These are phyloP conservation scores for Ocimum tenuiflorum DNA, from an alignment of 257 asterid species.

Conservation along the genomic window DNA sequence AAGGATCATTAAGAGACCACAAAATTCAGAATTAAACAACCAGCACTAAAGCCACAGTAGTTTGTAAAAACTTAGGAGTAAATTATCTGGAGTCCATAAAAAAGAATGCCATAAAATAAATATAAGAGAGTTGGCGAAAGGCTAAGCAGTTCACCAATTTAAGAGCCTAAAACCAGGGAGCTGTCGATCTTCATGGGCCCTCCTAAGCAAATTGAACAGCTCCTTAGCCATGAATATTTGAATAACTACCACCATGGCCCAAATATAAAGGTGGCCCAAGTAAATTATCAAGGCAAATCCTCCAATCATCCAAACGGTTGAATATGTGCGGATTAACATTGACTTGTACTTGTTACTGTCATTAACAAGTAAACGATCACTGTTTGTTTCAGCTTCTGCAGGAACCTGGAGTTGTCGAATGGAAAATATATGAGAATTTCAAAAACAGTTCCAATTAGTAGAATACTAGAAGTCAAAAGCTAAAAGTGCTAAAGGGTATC, in stretches of 20 bases:
- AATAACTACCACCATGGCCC: slow-evolving; percentile 85
- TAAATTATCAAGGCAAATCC: slow-evolving; percentile 71
- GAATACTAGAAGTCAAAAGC: background rate
- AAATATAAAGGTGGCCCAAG: slow-evolving; percentile 96
- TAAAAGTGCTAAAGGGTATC: background rate
- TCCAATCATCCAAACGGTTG: slow-evolving; percentile 95
- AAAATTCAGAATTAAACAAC: background rate
- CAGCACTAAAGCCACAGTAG: slow-evolving; percentile 2
- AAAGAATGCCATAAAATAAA: slow-evolving; percentile 2
- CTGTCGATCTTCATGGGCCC: slow-evolving; percentile 74
- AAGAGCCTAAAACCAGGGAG: slow-evolving; percentile 97
- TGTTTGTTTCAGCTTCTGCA: slow-evolving; percentile 54
- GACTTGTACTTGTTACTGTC: slow-evolving; percentile 86
- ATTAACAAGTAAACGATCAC: slow-evolving; percentile 57
- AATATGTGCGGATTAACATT: slow-evolving; percentile 73
- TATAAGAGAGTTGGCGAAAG: background rate
- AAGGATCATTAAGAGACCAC: slow-evolving; percentile 4
- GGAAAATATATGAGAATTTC: slow-evolving; percentile 12
- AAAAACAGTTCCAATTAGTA: background rate
- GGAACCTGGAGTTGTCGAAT: slow-evolving; percentile 46
- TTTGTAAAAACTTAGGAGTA: background rate
- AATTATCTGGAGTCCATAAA: background rate
- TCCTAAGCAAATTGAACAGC: slow-evolving; percentile 76
- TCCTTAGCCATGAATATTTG: slow-evolving; percentile 94
- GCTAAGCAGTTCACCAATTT: slow-evolving; percentile 57